Evolutionary conservation across 805 yeast genomes (phyloP), one percentile per base, ranked within the genome.

Genomic region (Candida glaebosa): DNA sequence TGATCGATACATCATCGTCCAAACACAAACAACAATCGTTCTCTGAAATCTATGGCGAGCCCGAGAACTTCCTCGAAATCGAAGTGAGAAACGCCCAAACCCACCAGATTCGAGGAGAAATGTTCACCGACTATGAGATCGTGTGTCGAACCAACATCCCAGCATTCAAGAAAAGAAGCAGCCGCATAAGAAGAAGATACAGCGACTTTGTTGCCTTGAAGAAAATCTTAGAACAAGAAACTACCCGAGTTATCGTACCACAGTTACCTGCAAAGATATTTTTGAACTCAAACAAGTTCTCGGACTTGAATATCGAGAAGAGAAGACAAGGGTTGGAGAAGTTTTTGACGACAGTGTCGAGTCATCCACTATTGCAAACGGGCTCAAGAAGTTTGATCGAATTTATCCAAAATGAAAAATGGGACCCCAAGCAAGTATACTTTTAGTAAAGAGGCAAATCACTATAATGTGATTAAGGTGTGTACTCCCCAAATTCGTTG

Each of bases 81-180:
- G 97, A 90, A 61, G 96, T 89, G 44, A 69, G 76, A 19, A 82
- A 82, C 57, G 95, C 96, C 8, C 78, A 79, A 47, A 87, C 95
- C 0, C 95, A 87, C 53, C 80, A 78, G 1, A 76, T 84, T 17
- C 64, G 80, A 24, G 37, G 37, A 7, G 75, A 79, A 20, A 79
- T 82, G 81, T 91, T 74, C 60, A 91, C 98, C 7, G 98, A 91
- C 63, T 91, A 91, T 62, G 97, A 90, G 61, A 79, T 91, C 17
- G 72, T 85, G 6, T 88, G 96, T 60, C 73, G 89, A 40, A 91
- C 97, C 18, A 91, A 93, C 62, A 79, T 93, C 42, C 98, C 98
- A 1, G 82, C 89, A 2, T 91, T 93, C 64, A 77, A 77, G 47
- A 75, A 78, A 46, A 69, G 81, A 39, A 61, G 61, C 31, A 79